Evolutionary conservation across 2,329 filamentous ascomycete genomes (phyloP).

Genomic region (Dissoconium aciculare): DNA sequence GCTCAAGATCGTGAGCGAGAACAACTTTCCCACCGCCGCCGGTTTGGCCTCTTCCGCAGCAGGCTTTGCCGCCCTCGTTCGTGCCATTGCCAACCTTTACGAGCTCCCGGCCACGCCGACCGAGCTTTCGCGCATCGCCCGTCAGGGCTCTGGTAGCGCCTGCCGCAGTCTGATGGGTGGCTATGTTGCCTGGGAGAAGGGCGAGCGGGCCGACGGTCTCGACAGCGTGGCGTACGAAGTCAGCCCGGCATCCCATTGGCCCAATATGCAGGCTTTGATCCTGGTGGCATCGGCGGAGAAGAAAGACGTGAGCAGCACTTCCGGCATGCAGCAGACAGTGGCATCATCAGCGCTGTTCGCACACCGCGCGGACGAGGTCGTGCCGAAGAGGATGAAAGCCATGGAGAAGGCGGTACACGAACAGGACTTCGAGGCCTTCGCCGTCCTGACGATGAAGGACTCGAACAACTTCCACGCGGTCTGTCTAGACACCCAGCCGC

Average conservation of each 20-base stretch:
- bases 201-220: conserved; percentile 57
- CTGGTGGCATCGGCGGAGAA: conserved; percentile 86
- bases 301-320: conserved; percentile 85
- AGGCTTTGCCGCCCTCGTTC: conserved; percentile 53
- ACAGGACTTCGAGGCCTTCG: conserved; percentile 75
- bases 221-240: conserved; percentile 84
- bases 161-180: conserved; percentile 88
- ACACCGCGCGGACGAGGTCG: conserved; percentile 57
- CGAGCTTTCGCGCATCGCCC: conserved; percentile 74
- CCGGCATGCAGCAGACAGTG: conserved; percentile 95
- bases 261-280: conserved; percentile 81
- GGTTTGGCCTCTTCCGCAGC: conserved; percentile 57
- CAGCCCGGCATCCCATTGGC: conserved; percentile 81
- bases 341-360: conserved; percentile 79
- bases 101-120: conserved; percentile 59
- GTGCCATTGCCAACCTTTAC: conserved; percentile 86
- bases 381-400: conserved; percentile 64
- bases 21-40: conserved; percentile 97
- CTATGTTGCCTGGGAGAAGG: conserved; percentile 89
- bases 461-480: conserved; percentile 94
- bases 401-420: conserved; percentile 72
- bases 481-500: conserved; percentile 87
- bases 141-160: conserved; percentile 88
- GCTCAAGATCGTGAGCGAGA: conserved; percentile 80
- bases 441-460: conserved; percentile 85